phyloP scores from a whole-genome alignment of 352 stramenopile genomes.

The Globisporangium canariense region DNA sequence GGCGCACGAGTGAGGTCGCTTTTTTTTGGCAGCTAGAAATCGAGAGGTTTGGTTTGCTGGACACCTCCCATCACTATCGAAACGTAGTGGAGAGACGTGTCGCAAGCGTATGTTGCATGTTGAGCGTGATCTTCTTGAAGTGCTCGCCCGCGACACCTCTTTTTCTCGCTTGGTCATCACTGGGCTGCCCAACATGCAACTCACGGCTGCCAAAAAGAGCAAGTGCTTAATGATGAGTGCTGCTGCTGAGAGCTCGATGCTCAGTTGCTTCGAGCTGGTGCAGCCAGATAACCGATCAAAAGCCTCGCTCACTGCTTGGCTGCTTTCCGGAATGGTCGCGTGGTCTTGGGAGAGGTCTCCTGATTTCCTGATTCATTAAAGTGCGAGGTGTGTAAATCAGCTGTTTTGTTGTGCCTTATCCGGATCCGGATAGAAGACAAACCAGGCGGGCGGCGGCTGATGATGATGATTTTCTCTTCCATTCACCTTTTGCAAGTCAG shows the following conservation, averaged over 20 bases:
- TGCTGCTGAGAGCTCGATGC: too few relatives aligned
- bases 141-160: too few relatives aligned
- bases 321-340: background rate
- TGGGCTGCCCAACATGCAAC: background rate
- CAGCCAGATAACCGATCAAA: too few relatives aligned
- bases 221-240: too few relatives aligned
- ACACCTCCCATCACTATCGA: too few relatives aligned
- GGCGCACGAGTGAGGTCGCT: too few relatives aligned
- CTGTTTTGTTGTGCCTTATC: background rate
- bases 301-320: background rate
- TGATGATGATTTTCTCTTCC: conserved; percentile 1
- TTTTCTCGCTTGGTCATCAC: background rate
- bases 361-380: background rate
- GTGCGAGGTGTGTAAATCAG: background rate
- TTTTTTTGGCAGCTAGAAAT: too few relatives aligned
- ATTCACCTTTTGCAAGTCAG: background rate
- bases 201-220: too few relatives aligned
- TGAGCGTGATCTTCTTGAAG: background rate
- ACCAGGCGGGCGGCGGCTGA: background rate
- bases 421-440: too few relatives aligned
- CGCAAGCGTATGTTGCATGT: background rate
- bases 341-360: background rate
- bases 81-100: too few relatives aligned
- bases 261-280: too few relatives aligned
- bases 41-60: too few relatives aligned